These are phyloP conservation scores for Eucalyptus pauciflora DNA, from an alignment of 345 rosid species.

Conservation along the genomic window DNA sequence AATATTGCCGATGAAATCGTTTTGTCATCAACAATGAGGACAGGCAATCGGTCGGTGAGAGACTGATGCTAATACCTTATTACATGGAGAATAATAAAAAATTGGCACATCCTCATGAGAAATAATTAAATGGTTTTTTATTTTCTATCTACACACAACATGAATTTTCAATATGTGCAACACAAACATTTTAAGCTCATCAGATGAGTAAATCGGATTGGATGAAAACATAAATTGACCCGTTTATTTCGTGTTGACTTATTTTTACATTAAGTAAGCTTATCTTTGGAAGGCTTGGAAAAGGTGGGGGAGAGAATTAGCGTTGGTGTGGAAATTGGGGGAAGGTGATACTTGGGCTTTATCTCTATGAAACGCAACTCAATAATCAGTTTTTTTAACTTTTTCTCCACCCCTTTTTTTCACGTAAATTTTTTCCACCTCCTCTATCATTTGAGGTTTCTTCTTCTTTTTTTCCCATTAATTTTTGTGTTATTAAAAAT, in stretches of 20 bases:
- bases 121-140: background rate
- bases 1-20: too few species aligned
- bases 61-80: too few species aligned
- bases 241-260: background rate
- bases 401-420: background rate
- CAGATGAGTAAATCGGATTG: fast-evolving
- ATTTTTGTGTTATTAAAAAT: background rate
- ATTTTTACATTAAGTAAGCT: background rate
- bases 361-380: background rate
- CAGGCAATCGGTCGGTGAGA: fast-evolving
- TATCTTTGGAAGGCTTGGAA: background rate
- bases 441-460: background rate
- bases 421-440: background rate
- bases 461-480: background rate
- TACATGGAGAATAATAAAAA: background rate
- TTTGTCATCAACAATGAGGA: too few species aligned
- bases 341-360: background rate
- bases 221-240: background rate
- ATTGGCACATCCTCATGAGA: background rate
- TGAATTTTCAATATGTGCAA: background rate
- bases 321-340: too few species aligned
- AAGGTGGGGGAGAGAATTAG: background rate
- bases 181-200: background rate
- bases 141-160: background rate
- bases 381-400: background rate